Percentiles rank a stretch among this genome's conserved stretches.
Conservation (phyloP, 164 flowering plant species). For the Paratinospora sagittata region DNA sequence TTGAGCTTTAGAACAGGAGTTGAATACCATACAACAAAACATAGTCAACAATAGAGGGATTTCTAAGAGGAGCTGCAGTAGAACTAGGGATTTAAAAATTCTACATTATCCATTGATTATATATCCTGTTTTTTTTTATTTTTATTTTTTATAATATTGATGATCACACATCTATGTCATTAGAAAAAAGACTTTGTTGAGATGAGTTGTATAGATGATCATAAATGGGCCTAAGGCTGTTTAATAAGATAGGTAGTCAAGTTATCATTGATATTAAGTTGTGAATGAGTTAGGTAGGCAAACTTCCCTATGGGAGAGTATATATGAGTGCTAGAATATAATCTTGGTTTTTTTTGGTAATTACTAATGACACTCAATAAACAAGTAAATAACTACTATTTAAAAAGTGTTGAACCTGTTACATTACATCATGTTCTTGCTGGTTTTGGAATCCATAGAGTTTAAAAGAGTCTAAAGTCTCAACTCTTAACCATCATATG, state of each 20-base stretch:
- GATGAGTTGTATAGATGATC: background rate
- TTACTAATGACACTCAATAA: too few species aligned
- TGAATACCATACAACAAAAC: background rate
- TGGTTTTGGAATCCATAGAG: background rate
- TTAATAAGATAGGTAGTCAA: background rate
- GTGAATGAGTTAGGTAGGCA: background rate
- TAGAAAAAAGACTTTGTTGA: too few species aligned
- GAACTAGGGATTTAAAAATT: background rate
- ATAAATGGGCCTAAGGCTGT: background rate
- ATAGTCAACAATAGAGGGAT: background rate
- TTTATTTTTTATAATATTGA: too few species aligned
- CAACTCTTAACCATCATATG: too few species aligned
- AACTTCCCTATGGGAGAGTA: background rate
- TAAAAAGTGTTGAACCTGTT: background rate
- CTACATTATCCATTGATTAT: background rate
- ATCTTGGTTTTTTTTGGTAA: too few species aligned
- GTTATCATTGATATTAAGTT: background rate
- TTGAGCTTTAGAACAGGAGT: background rate
- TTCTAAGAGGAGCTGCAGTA: background rate
- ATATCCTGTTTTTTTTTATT: too few species aligned
- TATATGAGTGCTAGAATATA: background rate
- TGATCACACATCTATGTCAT: too few species aligned
- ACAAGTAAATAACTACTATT: background rate
- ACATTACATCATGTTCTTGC: background rate
- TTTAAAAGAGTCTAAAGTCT: too few species aligned